Evolutionary conservation across 192 early-diverging fungal genomes (phyloP), one percentile per base, ranked within the genome.

Genomic region (Dissophora globulifera): DNA sequence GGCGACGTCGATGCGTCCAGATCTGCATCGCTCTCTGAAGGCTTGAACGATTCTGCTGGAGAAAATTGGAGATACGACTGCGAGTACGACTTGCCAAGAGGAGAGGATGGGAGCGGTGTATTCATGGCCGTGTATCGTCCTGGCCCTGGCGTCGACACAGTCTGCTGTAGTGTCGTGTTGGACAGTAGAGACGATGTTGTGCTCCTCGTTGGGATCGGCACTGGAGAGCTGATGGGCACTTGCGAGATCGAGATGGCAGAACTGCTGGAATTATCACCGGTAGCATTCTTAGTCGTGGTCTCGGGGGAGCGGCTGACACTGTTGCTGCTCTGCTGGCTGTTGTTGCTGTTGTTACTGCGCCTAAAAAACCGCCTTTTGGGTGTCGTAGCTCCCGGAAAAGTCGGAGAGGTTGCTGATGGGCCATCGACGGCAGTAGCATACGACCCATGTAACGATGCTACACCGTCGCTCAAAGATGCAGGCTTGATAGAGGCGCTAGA

Each of bases 21-120:
- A 46, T 63, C 41, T 49, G 49, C 26, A 17, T 50, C 54, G 1
- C 32, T 29, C 16, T 47, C 65, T 1, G 50, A 4, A 6, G 59
- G 32, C 29, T 35, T 62, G 51, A 40, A 50, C 0, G 59, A 23
- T 31, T 41, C 35, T 19, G 26, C 23, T 10, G 50, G 52, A 12
- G 59, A 62, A 26, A 70, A 25, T 12, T 62, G 68, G 42, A 31
- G 43, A 20, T 62, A 59, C 30, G 59, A 41, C 23, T 51, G 38
- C 32, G 60, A 71, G 12, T 62, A 60, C 41, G 69, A 30, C 41
- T 62, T 30, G 0, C 43, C 48, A 29, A 58, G 22, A 40, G 65
- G 55, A n/a, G 65, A 67, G 5, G 65, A 49, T 2, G 65, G 58
- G 29, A 51, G 59, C 4, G 50, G 52, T 27, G 16, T 58, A 62